Evolutionary conservation across 768 basidiomycete genomes (phyloP).

Genomic region (Saitozyma sp.): DNA sequence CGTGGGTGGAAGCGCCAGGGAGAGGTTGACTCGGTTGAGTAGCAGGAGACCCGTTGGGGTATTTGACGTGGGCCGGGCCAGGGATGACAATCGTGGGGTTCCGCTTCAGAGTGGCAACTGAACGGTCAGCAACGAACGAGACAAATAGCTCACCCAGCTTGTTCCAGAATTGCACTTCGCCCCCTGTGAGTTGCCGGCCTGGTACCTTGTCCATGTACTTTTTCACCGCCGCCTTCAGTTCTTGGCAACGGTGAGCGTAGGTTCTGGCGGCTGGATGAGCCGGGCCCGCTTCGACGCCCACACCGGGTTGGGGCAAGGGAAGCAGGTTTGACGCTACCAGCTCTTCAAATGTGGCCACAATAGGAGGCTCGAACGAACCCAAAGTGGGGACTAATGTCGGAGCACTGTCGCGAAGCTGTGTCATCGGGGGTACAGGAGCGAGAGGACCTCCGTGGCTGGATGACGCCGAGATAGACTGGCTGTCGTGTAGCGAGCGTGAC

Average conservation of each 20-base stretch:
- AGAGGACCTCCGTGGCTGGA: too few relatives aligned
- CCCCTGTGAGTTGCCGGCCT: constrained; percentile 9
- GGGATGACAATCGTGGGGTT: constrained; percentile 27
- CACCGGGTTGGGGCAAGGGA: constrained; percentile 20
- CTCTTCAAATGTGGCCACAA: constrained; percentile 18
- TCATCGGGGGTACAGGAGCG: too few relatives aligned
- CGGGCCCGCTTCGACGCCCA: neutral
- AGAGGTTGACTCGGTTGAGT: neutral
- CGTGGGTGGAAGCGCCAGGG: neutral
- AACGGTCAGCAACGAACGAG: neutral
- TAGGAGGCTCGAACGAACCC: constrained; percentile 1
- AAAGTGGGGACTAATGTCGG: too few relatives aligned
- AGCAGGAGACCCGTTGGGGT: neutral
- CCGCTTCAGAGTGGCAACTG: constrained; percentile 22
- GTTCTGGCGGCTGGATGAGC: constrained; percentile 5
- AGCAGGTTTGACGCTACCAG: constrained; percentile 23
- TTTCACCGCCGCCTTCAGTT: constrained; percentile 19
- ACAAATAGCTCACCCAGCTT: constrained; percentile 24
- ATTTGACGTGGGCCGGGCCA: constrained; percentile 3
- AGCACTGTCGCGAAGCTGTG: too few relatives aligned
- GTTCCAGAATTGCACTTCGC: constrained; percentile 34
- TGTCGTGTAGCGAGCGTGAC: too few relatives aligned
- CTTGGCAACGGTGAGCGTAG: constrained; percentile 33
- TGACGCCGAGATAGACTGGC: too few relatives aligned
- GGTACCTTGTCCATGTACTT: neutral